phyloP scores from a whole-genome alignment of 2,329 filamentous ascomycete genomes.

The Alternaria metachromatica region DNA sequence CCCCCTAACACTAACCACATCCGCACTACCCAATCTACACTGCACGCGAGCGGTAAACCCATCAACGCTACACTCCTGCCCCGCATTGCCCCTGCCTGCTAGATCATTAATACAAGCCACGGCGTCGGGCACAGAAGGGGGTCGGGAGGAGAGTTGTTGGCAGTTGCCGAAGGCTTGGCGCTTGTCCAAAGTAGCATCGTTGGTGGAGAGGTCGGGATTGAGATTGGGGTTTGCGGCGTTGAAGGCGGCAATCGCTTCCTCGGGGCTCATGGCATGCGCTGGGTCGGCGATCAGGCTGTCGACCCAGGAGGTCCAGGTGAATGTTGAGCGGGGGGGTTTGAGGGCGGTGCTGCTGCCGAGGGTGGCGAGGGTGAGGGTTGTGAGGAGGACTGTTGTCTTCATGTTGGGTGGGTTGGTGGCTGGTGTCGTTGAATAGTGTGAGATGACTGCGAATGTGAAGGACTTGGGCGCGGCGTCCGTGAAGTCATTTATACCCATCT shows the following conservation, averaged over 20 bases:
- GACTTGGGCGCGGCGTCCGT: background rate
- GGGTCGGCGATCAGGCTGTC: constrained; percentile 5
- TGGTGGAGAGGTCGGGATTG: background rate
- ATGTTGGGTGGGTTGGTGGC: background rate
- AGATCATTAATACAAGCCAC: background rate
- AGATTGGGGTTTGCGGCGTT: background rate
- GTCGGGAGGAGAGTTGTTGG: background rate
- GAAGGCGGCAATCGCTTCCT: background rate
- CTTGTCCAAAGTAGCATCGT: background rate
- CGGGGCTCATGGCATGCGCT: background rate
- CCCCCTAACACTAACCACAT: constrained; percentile 5
- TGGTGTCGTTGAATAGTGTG: background rate
- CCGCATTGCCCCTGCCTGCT: background rate
- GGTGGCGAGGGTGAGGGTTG: constrained; percentile 2
- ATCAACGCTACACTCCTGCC: background rate
- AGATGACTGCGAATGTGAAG: background rate
- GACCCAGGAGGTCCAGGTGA: constrained; percentile 11
- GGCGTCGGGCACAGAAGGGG: background rate
- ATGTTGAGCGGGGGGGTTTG: background rate
- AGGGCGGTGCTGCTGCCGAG: background rate
- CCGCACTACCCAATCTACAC: background rate
- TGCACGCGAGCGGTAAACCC: background rate
- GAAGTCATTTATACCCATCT: background rate
- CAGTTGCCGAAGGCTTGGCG: background rate
- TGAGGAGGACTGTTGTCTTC: background rate